These are phyloP conservation scores for Pythium rhizo-oryzae DNA, from an alignment of 352 stramenopile species.

Conservation along the genomic window DNA sequence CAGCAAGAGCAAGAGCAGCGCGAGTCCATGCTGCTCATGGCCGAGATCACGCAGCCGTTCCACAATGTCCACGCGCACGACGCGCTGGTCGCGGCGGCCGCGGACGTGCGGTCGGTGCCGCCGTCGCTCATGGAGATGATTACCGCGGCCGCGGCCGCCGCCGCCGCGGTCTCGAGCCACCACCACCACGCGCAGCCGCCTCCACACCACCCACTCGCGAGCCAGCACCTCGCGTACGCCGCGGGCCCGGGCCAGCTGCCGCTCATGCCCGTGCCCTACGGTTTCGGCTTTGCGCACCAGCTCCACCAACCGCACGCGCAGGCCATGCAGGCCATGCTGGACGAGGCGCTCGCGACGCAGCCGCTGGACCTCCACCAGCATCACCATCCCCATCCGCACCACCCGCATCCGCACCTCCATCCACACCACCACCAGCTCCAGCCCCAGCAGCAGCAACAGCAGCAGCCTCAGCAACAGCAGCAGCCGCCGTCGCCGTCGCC, in stretches of 20 bases:
- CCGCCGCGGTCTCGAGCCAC: conserved; percentile 11
- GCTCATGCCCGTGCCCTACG: conserved; percentile 18
- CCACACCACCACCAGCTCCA: neutral
- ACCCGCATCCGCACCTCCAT: neutral
- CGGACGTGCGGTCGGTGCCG: conserved; percentile 11
- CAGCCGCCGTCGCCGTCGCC: conserved; percentile 8
- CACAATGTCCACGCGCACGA: neutral
- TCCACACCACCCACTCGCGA: neutral
- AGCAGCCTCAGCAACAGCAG: neutral
- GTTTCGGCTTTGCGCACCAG: conserved; percentile 15
- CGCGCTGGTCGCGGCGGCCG: neutral
- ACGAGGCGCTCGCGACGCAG: conserved; percentile 24
- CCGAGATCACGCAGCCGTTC: conserved; percentile 23
- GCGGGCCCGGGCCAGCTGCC: conserved; percentile 7
- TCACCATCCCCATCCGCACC: neutral
- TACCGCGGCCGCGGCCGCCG: conserved; percentile 17
- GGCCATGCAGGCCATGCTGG: conserved; percentile 26
- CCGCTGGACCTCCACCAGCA: neutral
- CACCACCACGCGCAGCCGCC: conserved; percentile 8
- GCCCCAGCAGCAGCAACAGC: neutral
- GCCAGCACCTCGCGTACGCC: conserved; percentile 1
- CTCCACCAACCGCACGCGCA: conserved; percentile 19
- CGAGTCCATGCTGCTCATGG: conserved; percentile 22
- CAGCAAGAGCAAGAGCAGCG: conserved; percentile 9
- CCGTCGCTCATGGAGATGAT: conserved; percentile 33